Base-by-base conservation (phyloP, 306 rosid species). In the Malus fusca region DNA sequence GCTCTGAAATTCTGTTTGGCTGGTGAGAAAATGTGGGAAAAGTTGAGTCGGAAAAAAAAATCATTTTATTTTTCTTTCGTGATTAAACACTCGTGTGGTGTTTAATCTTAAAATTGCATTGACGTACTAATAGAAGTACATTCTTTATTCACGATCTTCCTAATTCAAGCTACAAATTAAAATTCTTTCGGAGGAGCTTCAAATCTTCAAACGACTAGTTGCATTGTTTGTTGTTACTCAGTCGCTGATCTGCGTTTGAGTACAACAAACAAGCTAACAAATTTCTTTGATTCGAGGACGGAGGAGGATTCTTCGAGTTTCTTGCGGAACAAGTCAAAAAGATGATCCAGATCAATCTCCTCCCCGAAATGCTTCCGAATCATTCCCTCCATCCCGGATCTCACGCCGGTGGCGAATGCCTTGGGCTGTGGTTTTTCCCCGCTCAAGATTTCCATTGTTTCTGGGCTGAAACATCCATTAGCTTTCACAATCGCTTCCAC, bases 331-430 rank as follows among this genome's bases (percentile, higher is more conserved):
- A 55, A 35, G 52, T 84, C 69, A 43, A 74, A 84, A 17, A 84
- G 59, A 37, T 80, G 58, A 10, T 84, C 82, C 8, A 48, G 43
- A 40, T 40, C 0, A 28, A 81, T 61, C 31, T 69, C 76, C 1
- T 67, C 58, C 23, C 84, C 84, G 58, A 83, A 83, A 61, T 83
- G 76, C 3, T 21, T 63, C 59, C 40, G 71, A 35, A 72, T n/a
- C 17, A 69, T 30, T 18, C 67, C 75, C 35, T 52, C 84, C 42
- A 70, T 22, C 17, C 58, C 69, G 13, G 79, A 75, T 68, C 81
- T 80, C 21, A 66, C 0, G 4, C 26, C 4, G 1, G 43, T 2
- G 23, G 40, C 58, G 0, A 69, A 0, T 12, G 7, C 58, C 30
- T 61, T 18, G 0, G 83, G 76, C 19, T 11, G 18, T 23, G 48